Base-by-base conservation (phyloP, 75 land plant species). In the Larix kaempferi region DNA sequence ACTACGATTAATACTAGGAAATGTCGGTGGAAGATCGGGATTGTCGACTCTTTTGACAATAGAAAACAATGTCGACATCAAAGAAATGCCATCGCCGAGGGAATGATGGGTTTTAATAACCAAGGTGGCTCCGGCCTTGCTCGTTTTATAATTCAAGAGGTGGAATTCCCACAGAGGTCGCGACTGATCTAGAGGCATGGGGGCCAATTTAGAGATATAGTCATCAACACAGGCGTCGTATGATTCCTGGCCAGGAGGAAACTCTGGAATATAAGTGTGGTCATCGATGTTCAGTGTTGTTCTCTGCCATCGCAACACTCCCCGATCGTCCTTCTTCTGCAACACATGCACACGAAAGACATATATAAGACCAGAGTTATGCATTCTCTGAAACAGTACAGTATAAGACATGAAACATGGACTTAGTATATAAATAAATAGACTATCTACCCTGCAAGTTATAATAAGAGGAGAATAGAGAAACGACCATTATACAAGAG, bases 71-170 rank as follows among this genome's bases (percentile, higher is more conserved):
- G 82, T 73, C 23, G 86, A 87, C 92, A 92, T 92, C 3, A 92
- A 77, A 23, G 94, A 89, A 19, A 78, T 90, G 21, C 94, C 94
- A 78, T 92, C 94, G 3, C 94, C 94, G 14, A 92, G 33, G 15
- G 90, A 75, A 82, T 92, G 94, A 66, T 92, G 92, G 54, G 86
- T 80, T 26, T 82, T 88, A 64, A 92, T 59, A 16, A 92, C 64
- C 1, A 80, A 19, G 33, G 39, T 58, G 3, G 81, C 84, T 16
- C 58, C 78, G 49, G 89, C 88, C 35, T 77, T 60, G 15, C 82
- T 83, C 22, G 84, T 82, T 4, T 80, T 82, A 39, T 83, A 82
- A 26, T 82, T 90, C 44, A 90, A n/a, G 2, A 90, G 15, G 66
- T 90, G 94, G 65, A 86, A 56, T 52, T 90, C 86, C 88, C 92